phyloP scores from a whole-genome alignment of 805 yeast genomes.

The Metschnikowia borealis region DNA sequence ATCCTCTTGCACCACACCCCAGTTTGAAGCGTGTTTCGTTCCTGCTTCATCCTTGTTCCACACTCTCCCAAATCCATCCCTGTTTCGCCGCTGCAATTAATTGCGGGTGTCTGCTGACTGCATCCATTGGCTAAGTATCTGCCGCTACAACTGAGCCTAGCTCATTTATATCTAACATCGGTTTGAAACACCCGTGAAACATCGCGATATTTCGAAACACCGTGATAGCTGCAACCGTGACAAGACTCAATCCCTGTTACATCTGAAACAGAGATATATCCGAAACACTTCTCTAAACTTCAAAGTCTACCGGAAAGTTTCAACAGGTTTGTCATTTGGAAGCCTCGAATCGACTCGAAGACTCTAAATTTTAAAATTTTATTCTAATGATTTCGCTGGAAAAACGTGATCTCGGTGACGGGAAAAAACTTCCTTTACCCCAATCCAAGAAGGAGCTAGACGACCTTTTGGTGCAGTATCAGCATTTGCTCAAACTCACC shows the following conservation, averaged over 20 bases:
- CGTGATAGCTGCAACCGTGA: too few species aligned
- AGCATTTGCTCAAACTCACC: conserved; percentile 16
- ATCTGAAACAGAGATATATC: neutral
- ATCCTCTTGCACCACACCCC: neutral
- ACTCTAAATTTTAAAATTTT: neutral
- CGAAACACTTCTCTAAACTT: neutral
- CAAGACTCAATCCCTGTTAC: too few species aligned
- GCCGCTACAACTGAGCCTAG: neutral
- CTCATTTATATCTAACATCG: neutral
- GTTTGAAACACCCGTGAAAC: neutral
- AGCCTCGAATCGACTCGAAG: neutral
- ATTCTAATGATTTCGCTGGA: neutral
- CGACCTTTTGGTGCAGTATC: conserved; percentile 16
- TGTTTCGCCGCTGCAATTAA: neutral
- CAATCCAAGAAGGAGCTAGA: conserved; percentile 14
- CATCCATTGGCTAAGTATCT: neutral
- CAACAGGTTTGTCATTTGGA: neutral
- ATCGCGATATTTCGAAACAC: neutral
- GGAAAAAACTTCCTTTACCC: conserved; percentile 11
- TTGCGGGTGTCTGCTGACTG: conserved; percentile 1
- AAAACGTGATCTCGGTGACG: neutral
- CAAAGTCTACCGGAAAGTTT: neutral
- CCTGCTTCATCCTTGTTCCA: neutral
- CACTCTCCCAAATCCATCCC: neutral
- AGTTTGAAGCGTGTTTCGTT: neutral